Evolutionary conservation across 768 basidiomycete genomes (phyloP).

Genomic region (Boletus pseudo-olivaceus): DNA sequence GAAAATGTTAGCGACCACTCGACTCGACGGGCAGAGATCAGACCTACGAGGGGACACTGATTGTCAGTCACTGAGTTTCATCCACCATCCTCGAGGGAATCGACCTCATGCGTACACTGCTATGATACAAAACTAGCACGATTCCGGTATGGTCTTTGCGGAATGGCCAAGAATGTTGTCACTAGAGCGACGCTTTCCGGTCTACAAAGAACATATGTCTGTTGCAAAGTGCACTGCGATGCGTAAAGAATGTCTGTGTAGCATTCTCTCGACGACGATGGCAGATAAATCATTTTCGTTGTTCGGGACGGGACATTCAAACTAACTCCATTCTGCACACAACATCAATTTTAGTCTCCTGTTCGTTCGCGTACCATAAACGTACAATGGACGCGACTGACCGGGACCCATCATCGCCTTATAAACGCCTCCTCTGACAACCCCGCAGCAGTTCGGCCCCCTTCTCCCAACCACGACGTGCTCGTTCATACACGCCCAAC

Average conservation of each 20-base stretch:
- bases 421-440: conserved; percentile 2
- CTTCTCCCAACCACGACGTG: conserved; percentile 13
- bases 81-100: too few species aligned
- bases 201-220: neutral
- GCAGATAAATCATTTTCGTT: too few species aligned
- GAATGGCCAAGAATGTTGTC: too few species aligned
- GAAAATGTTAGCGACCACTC: neutral
- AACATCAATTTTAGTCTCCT: neutral
- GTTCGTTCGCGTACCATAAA: neutral
- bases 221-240: neutral
- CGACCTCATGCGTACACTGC: too few species aligned
- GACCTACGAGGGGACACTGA: too few species aligned
- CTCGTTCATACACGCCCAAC: neutral
- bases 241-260: too few species aligned
- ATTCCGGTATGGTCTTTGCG: too few species aligned
- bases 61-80: too few species aligned
- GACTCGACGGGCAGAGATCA: too few species aligned
- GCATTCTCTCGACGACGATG: too few species aligned
- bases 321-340: neutral
- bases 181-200: neutral
- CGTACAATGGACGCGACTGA: too few species aligned
- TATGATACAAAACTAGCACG: too few species aligned
- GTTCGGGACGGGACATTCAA: neutral
- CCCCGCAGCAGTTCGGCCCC: neutral
- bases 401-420: conserved; percentile 6